phyloP scores from a whole-genome alignment of 2,329 filamentous ascomycete species.

The Trichoderma breve region DNA sequence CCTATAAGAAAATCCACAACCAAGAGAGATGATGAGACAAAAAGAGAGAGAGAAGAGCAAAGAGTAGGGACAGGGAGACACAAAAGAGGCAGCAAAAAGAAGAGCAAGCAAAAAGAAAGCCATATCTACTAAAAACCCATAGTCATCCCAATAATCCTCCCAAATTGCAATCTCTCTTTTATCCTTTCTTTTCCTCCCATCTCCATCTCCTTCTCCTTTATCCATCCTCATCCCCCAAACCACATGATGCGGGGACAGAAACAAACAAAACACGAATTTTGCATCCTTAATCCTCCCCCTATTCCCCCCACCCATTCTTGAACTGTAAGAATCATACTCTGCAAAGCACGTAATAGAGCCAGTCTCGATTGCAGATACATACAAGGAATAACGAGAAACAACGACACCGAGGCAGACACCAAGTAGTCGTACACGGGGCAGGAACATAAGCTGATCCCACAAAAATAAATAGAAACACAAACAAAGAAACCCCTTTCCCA shows the following conservation, averaged over 20 bases:
- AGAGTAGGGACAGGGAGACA: not conserved
- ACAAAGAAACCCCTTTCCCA: not conserved
- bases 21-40: not conserved
- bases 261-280: not conserved
- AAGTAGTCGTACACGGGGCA: slow-evolving; percentile 5
- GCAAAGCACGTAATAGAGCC: slow-evolving; percentile 3
- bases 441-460: not conserved
- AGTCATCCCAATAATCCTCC: not conserved
- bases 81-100: not conserved
- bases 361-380: slow-evolving; percentile 17
- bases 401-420: not conserved
- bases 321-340: not conserved
- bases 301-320: not conserved
- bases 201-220: not conserved
- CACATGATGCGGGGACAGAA: not conserved
- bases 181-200: not conserved
- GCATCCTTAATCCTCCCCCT: not conserved
- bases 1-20: not conserved
- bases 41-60: not conserved
- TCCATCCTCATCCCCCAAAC: not conserved
- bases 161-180: not conserved
- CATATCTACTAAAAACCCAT: not conserved
- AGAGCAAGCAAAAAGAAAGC: not conserved
- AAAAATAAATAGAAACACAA: not conserved
- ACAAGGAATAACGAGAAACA: not conserved